Evolutionary conservation across 257 asterid genomes (phyloP).

Genomic region (Solanum ossicruentum): DNA sequence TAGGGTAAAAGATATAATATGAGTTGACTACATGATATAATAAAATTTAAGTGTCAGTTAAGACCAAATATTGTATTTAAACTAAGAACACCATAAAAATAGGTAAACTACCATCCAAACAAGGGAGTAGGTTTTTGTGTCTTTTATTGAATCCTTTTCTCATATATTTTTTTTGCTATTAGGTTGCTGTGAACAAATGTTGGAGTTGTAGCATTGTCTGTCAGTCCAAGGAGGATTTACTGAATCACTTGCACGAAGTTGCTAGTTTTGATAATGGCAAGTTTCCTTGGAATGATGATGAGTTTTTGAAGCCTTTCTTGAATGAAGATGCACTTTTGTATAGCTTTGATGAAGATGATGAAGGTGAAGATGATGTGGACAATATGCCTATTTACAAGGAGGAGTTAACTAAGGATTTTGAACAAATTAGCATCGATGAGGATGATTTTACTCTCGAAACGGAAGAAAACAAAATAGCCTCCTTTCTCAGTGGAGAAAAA

Average conservation of each 20-base stretch:
- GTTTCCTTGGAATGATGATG: conserved; percentile 70
- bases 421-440: conserved; percentile 25
- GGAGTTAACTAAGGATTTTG: conserved; percentile 38
- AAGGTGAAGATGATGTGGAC: conserved; percentile 34
- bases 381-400: conserved; percentile 18
- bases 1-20: not conserved
- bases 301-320: conserved; percentile 59
- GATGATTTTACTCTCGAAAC: conserved; percentile 14
- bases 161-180: not conserved
- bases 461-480: not conserved
- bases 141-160: not conserved
- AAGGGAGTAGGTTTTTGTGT: not conserved
- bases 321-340: conserved; percentile 75
- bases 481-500: not conserved
- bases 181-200: conserved; percentile 61
- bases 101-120: not conserved
- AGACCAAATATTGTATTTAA: not conserved
- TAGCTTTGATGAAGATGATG: conserved; percentile 61
- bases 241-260: conserved; percentile 38
- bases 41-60: not conserved
- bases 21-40: not conserved
- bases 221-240: conserved; percentile 37
- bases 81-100: not conserved
- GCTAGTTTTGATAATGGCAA: conserved; percentile 10
- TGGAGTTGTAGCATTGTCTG: conserved; percentile 52